A percentile compares a stretch with the other conserved stretches of the same genome.
Conservation (phyloP, 2,329 filamentous ascomycete genomes). For the Sphaerulina musiva region DNA sequence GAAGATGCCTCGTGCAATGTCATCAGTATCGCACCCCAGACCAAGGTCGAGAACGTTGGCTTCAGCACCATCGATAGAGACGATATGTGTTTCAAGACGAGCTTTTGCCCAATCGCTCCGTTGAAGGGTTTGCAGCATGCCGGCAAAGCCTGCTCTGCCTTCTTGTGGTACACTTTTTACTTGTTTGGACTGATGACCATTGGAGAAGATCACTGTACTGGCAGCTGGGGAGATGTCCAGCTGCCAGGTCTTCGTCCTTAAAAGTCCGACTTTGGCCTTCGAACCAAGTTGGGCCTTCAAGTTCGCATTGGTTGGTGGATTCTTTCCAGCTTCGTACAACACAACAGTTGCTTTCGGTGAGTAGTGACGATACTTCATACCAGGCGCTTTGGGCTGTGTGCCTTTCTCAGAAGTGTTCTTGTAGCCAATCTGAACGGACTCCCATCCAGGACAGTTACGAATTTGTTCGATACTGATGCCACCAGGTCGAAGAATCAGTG, state of each 20-base stretch:
- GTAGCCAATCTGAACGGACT: slow-evolving; percentile 69
- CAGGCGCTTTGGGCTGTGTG: slow-evolving; percentile 70
- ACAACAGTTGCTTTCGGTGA: slow-evolving; percentile 77
- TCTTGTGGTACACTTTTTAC: slow-evolving; percentile 16
- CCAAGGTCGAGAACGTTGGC: slow-evolving; percentile 59
- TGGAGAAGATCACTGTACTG: background rate
- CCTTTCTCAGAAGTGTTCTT: slow-evolving; percentile 63
- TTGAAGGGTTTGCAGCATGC: slow-evolving; percentile 23
- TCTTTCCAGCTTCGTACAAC: slow-evolving; percentile 56
- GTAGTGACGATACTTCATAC: slow-evolving; percentile 99
- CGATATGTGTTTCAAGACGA: slow-evolving; percentile 2
- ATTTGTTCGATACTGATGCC: slow-evolving; percentile 80
- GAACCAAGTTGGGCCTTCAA: slow-evolving; percentile 26
- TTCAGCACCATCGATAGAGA: slow-evolving; percentile 2
- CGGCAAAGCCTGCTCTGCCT: slow-evolving; percentile 23
- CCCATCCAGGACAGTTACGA: slow-evolving; percentile 70
- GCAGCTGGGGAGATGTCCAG: slow-evolving; percentile 16
- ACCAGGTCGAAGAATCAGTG: slow-evolving; percentile 76
- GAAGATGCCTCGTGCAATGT: slow-evolving; percentile 82
- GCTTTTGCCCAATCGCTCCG: slow-evolving; percentile 11
- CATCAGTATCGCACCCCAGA: slow-evolving; percentile 62
- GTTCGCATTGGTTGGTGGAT: slow-evolving; percentile 28
- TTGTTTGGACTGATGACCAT: background rate
- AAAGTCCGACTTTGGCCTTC: slow-evolving; percentile 35
- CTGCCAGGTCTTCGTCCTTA: slow-evolving; percentile 35